These are phyloP conservation scores for Boletus vinaceobasis DNA, from an alignment of 768 basidiomycete genomes.

Conservation along the genomic window DNA sequence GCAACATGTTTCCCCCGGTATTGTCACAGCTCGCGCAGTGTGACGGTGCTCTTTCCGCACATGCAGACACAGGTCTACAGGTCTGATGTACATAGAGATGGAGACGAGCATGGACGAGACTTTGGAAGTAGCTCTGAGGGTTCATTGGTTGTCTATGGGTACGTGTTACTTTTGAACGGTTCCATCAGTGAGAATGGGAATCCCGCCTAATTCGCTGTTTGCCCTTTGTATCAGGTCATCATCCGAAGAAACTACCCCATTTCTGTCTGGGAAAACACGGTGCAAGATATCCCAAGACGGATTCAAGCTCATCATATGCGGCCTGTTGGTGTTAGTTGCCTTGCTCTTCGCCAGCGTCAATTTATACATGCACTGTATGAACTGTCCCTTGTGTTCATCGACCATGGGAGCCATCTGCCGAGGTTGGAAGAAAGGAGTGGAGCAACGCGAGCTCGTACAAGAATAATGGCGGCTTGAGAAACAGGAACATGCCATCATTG, in stretches of 20 bases:
- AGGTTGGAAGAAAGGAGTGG: conserved; percentile 6
- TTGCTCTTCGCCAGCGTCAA: neutral
- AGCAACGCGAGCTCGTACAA: neutral
- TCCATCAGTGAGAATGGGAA: neutral
- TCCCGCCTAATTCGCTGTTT: no score
- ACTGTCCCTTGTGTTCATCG: conserved; percentile 12
- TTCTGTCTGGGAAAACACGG: conserved; percentile 5
- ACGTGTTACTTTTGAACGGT: neutral
- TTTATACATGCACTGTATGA: conserved; percentile 1
- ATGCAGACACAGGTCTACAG: neutral
- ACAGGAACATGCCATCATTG: neutral
- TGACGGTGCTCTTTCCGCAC: neutral
- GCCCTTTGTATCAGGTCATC: neutral
- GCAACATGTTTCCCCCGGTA: neutral
- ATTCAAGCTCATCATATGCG: neutral
- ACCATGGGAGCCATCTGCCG: conserved; percentile 8
- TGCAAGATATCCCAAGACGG: neutral
- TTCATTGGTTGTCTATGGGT: neutral
- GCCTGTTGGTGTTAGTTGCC: neutral
- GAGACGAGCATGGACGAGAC: neutral
- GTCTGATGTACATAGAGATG: no score
- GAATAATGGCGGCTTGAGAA: conserved; percentile 10
- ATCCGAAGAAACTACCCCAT: conserved; percentile 2
- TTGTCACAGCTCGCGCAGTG: neutral
- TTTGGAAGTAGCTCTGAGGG: neutral